A percentile compares a stretch with the other conserved stretches of the same genome.
phyloP scores from a whole-genome alignment of 345 rosid species.

The Moricandia moricandioides region DNA sequence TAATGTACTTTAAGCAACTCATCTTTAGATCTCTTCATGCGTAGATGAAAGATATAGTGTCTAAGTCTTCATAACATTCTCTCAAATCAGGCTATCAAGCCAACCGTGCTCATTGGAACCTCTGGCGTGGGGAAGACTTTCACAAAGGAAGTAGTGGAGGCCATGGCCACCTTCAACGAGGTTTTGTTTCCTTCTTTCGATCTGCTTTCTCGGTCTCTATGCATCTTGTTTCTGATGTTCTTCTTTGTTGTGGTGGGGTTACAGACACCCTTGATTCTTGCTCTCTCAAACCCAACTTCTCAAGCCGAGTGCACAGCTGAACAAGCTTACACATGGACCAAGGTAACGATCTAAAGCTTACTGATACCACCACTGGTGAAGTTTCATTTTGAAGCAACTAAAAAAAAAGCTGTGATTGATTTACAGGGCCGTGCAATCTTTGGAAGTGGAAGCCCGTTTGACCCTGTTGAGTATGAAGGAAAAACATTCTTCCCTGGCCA shows the following conservation, averaged over 20 bases:
- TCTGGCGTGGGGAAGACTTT: constrained; percentile 92
- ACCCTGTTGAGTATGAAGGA: constrained; percentile 69
- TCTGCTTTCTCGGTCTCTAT: neutral
- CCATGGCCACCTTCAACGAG: constrained; percentile 80
- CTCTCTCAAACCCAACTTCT: constrained; percentile 95
- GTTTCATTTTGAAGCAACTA: neutral
- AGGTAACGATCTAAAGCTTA: constrained; percentile 46
- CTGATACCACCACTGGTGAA: neutral
- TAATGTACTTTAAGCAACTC: constrained; percentile 57
- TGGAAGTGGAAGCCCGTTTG: constrained; percentile 98
- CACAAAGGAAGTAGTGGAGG: constrained; percentile 86
- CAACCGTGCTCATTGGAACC: constrained; percentile 87
- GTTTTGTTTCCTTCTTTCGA: constrained; percentile 28
- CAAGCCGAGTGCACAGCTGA: constrained; percentile 97
- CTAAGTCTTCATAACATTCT: neutral
- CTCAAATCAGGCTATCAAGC: constrained; percentile 69
- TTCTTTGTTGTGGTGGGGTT: constrained; percentile 24
- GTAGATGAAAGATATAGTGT: neutral
- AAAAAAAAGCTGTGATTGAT: neutral
- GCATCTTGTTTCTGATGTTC: constrained; percentile 4
- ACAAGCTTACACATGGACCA: constrained; percentile 90
- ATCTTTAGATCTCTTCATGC: constrained; percentile 23
- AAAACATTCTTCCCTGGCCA: constrained; percentile 75
- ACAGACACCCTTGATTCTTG: constrained; percentile 90
- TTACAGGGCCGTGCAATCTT: constrained; percentile 87